Conservation (phyloP, 805 yeast species). For the Cephaloascus fragrans region DNA sequence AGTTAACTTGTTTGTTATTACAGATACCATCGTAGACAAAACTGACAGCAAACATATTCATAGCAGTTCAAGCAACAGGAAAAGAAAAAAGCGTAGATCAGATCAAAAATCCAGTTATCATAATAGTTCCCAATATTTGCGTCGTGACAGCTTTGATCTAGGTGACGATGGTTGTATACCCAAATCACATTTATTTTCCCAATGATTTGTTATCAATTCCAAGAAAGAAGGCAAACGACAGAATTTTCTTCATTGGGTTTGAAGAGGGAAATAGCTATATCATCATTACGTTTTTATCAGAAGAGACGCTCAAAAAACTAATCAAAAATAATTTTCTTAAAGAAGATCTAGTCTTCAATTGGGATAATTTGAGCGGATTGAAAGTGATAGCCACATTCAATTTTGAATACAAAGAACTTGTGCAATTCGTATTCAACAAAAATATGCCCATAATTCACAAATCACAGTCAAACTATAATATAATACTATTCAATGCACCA, state of each 20-base stretch:
- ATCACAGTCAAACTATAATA: neutral
- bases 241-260: neutral
- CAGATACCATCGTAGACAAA: neutral
- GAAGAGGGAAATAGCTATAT: neutral
- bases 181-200: neutral
- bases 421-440: neutral
- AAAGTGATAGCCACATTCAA: neutral
- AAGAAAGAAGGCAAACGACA: neutral
- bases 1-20: neutral
- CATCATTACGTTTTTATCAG: neutral
- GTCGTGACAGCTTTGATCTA: neutral
- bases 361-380: no score
- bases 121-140: neutral
- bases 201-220: neutral
- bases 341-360: neutral
- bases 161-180: no score
- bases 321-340: no score
- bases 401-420: neutral
- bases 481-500: slow-evolving; percentile 60
- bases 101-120: no score
- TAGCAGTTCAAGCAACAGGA: no score
- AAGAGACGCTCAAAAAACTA: neutral
- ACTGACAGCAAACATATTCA: neutral
- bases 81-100: no score
- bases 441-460: neutral